phyloP scores from a whole-genome alignment of 176 grass and related monocot species.

The maize (Zea mays) region Zm-B73-REFERENCE-NAM-5.0 NC_050096.1:4790001-4790500 shows the following conservation, averaged over 20 bases:
- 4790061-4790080: background rate
- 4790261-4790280: slow-evolving; percentile 41
- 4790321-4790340: slow-evolving; percentile 18
- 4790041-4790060: slow-evolving; percentile 2
- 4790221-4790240: slow-evolving; percentile 64
- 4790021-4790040: background rate
- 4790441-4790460: slow-evolving; percentile 54
- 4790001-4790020: slow-evolving; percentile 4
- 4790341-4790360: slow-evolving; percentile 35
- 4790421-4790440: slow-evolving; percentile 67
- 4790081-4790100: background rate
- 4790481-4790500: slow-evolving; percentile 7
- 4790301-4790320: slow-evolving; percentile 28
- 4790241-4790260: slow-evolving; percentile 52
- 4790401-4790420: slow-evolving; percentile 66
- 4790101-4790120: slow-evolving; percentile 12
- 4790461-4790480: slow-evolving; percentile 50
- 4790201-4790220: slow-evolving; percentile 72
- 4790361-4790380: slow-evolving; percentile 47
- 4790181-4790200: slow-evolving; percentile 50
- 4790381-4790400: slow-evolving; percentile 53
- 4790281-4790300: slow-evolving; percentile 25
- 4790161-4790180: slow-evolving; percentile 41
- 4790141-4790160: background rate
- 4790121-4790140: background rate